Percentiles rank a stretch among this genome's conserved stretches.
These are phyloP conservation scores for Annona squamosa DNA, from an alignment of 164 flowering plant genomes.

Conservation along the genomic window DNA sequence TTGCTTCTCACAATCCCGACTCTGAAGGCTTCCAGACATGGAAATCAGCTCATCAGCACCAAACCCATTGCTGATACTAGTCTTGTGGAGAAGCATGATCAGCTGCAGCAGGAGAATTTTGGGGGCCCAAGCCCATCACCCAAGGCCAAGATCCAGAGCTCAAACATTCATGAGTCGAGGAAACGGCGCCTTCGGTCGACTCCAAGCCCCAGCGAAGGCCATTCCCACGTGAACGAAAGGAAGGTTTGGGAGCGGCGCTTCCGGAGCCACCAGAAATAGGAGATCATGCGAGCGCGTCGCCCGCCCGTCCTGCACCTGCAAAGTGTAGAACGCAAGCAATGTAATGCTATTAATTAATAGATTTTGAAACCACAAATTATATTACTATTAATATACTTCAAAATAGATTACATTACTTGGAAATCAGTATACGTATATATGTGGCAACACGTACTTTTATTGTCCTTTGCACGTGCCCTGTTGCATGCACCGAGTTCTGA, in stretches of 20 bases:
- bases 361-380: too few species aligned
- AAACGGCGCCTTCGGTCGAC: neutral
- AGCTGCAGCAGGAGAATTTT: neutral
- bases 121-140: neutral
- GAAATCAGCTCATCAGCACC: neutral
- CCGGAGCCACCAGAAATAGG: neutral
- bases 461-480: too few species aligned
- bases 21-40: neutral
- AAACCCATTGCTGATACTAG: neutral
- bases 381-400: too few species aligned
- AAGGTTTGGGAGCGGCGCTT: slow-evolving; percentile 1
- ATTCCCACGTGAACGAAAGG: neutral
- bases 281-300: neutral
- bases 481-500: too few species aligned
- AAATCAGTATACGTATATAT: too few species aligned
- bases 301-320: neutral
- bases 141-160: neutral
- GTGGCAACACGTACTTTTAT: too few species aligned
- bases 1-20: neutral
- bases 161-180: neutral
- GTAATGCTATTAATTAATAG: too few species aligned
- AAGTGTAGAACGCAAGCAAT: neutral
- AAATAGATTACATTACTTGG: too few species aligned
- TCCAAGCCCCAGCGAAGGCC: slow-evolving; percentile 3
- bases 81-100: neutral